phyloP scores from a whole-genome alignment of 495 filamentous ascomycete species.

The Annulohypoxylon maeteangense region DNA sequence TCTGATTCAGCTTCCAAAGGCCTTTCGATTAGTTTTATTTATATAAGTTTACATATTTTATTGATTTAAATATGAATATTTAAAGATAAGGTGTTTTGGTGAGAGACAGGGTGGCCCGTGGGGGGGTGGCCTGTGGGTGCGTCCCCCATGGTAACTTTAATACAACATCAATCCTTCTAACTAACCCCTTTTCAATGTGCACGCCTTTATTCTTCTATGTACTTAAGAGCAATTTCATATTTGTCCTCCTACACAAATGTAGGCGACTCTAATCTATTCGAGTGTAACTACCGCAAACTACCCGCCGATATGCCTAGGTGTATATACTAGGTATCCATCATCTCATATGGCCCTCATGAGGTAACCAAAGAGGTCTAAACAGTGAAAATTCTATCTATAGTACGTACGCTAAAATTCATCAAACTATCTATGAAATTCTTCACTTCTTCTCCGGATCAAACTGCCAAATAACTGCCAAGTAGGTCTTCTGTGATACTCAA shows the following conservation, averaged over 20 bases:
- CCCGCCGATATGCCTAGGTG: too few species aligned
- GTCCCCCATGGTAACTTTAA: too few species aligned
- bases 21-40: too few species aligned
- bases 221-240: not conserved
- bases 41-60: too few species aligned
- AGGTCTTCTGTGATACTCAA: not conserved
- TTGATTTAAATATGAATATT: too few species aligned
- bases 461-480: not conserved
- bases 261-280: not conserved
- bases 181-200: not conserved
- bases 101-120: too few species aligned
- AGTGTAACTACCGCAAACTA: not conserved
- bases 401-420: not conserved
- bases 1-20: too few species aligned
- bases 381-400: not conserved
- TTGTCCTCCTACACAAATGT: not conserved
- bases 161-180: not conserved
- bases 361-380: not conserved
- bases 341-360: not conserved
- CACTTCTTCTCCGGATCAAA: not conserved
- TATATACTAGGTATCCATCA: not conserved
- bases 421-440: not conserved
- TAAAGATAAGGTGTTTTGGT: too few species aligned
- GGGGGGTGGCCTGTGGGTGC: too few species aligned
- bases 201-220: not conserved